Evolutionary conservation across 371 early-diverging fungal genomes (phyloP).

Genomic region (Apophysomyces trapeziformis): DNA sequence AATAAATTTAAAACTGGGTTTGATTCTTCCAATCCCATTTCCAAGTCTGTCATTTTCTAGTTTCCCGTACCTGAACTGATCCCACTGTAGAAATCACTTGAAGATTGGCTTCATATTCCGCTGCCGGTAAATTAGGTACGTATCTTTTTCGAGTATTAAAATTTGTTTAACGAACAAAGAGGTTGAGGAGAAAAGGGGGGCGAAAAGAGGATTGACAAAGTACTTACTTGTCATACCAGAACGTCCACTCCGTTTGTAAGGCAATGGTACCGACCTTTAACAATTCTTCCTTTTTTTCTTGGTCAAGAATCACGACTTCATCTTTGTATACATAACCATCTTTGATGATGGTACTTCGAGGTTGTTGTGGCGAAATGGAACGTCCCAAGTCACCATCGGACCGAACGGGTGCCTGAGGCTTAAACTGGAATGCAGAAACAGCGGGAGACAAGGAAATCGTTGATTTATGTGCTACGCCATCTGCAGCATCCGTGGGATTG

Average conservation of each 20-base stretch:
- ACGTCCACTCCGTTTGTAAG: constrained; percentile 63
- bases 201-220: neutral
- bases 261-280: constrained; percentile 41
- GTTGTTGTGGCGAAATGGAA: constrained; percentile 4
- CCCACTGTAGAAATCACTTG: constrained; percentile 59
- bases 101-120: constrained; percentile 65
- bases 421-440: constrained; percentile 43
- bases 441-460: constrained; percentile 35
- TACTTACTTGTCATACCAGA: constrained; percentile 69
- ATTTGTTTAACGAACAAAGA: neutral
- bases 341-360: constrained; percentile 17
- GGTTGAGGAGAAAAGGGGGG: constrained; percentile 10
- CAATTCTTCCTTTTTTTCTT: constrained; percentile 33
- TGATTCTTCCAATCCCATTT: neutral
- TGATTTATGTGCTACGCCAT: constrained; percentile 29
- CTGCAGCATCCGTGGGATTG: constrained; percentile 23
- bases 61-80: constrained; percentile 60
- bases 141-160: constrained; percentile 36
- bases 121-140: constrained; percentile 54
- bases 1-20: neutral
- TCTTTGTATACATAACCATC: constrained; percentile 38
- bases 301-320: constrained; percentile 32
- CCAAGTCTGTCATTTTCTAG: neutral
- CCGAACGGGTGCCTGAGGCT: constrained; percentile 19
- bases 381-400: constrained; percentile 22